Percentiles rank a stretch among this genome's conserved stretches.
Evolutionary conservation across 2,329 filamentous ascomycete species (phyloP).

Genomic region (Pseudodiploospora longispora): DNA sequence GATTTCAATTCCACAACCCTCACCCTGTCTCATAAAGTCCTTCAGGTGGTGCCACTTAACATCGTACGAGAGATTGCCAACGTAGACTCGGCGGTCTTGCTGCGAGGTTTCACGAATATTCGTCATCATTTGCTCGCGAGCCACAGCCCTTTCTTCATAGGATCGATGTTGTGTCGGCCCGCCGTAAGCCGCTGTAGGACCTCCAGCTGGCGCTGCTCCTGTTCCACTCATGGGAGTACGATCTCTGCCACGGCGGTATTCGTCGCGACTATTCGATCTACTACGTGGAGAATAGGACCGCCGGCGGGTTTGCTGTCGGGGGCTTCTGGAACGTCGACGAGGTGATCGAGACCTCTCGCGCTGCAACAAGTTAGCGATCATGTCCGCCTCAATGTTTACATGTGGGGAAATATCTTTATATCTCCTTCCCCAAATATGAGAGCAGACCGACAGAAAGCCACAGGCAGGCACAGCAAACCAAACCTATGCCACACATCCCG

Average conservation of each 20-base stretch:
- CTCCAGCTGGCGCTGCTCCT: conserved; percentile 60
- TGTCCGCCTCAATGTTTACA: background rate
- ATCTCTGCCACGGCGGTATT: conserved; percentile 65
- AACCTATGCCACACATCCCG: background rate
- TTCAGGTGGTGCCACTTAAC: conserved; percentile 99
- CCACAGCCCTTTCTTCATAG: conserved; percentile 73
- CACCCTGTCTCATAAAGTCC: conserved; percentile 99
- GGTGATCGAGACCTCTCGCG: conserved; percentile 78
- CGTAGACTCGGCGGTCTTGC: conserved; percentile 98
- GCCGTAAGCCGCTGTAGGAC: conserved; percentile 59
- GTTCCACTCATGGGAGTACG: conserved; percentile 80
- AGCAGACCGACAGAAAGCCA: no score
- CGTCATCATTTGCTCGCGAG: conserved; percentile 94
- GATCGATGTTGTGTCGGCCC: conserved; percentile 57
- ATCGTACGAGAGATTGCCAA: conserved; percentile 97
- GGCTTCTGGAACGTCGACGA: conserved; percentile 78
- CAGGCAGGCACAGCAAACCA: no score
- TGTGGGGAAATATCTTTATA: background rate
- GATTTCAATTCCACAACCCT: conserved; percentile 28
- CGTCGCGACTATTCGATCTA: conserved; percentile 67
- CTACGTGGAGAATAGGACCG: conserved; percentile 73
- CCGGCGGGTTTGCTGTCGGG: conserved; percentile 58
- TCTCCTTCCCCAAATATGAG: no score
- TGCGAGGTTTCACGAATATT: conserved; percentile 90
- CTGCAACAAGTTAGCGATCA: conserved; percentile 38